Conservation (phyloP, 352 stramenopile genomes). For the Blastocystis sp. region DNA sequence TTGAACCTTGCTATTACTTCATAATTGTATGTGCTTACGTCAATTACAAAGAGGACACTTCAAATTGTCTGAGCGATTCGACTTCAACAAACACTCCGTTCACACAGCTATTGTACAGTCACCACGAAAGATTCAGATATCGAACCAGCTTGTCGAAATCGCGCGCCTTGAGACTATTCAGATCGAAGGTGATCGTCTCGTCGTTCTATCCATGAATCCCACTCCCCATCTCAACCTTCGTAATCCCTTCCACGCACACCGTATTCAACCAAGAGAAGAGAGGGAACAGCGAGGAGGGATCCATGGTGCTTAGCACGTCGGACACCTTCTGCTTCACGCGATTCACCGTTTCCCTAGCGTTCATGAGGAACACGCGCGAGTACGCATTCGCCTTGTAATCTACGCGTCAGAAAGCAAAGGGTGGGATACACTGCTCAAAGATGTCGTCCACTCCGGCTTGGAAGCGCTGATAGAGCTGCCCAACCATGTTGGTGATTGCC, state of each 20-base stretch:
- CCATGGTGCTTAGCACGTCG: background rate
- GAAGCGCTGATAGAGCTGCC: background rate
- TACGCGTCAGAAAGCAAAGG: background rate
- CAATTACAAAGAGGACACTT: no score
- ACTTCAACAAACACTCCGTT: no score
- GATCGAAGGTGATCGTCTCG: background rate
- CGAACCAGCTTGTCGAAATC: background rate
- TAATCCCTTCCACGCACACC: background rate
- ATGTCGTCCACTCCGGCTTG: background rate
- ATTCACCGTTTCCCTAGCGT: background rate
- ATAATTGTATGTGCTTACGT: no score
- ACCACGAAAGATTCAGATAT: background rate
- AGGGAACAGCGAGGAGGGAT: background rate
- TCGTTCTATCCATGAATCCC: background rate
- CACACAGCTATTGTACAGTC: background rate
- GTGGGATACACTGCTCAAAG: background rate
- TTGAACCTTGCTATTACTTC: no score
- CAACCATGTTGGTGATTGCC: background rate
- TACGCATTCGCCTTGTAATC: constrained; percentile 36
- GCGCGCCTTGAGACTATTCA: background rate
- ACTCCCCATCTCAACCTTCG: background rate
- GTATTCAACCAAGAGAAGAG: background rate
- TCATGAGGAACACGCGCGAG: background rate
- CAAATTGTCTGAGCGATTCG: no score
- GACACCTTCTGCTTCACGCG: background rate